These are phyloP conservation scores for Gossypium australe DNA, from an alignment of 345 rosid species.

Conservation along the genomic window DNA sequence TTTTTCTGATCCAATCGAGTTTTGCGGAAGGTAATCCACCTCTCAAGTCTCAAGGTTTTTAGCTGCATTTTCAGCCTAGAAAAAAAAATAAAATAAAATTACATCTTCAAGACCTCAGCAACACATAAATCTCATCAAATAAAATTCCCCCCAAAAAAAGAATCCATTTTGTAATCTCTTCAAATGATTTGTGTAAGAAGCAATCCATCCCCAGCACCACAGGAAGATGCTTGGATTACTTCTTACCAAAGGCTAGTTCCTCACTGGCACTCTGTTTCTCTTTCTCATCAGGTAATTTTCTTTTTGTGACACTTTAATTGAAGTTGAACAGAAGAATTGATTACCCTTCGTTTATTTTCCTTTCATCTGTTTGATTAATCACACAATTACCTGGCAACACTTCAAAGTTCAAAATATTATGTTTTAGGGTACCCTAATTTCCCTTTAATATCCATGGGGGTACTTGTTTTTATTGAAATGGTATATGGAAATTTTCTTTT, in stretches of 20 bases:
- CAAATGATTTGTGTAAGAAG: conserved; percentile 22
- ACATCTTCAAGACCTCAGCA: not conserved
- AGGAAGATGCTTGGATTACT: conserved; percentile 57
- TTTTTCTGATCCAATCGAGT: too few relatives aligned
- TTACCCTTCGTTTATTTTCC: not conserved
- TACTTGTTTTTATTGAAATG: conserved; percentile 6
- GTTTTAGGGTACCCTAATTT: not conserved
- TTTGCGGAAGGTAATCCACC: not conserved
- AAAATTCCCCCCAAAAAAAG: not conserved
- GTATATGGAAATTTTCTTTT: not conserved
- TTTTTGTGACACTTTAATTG: not conserved
- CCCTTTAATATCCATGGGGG: not conserved
- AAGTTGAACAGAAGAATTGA: not conserved
- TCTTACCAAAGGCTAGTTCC: conserved; percentile 45
- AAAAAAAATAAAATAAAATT: not conserved
- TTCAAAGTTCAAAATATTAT: not conserved
- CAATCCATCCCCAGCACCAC: conserved; percentile 28
- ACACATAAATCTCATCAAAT: not conserved
- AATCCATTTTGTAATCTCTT: not conserved
- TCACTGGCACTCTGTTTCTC: conserved; percentile 48
- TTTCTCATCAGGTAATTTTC: conserved; percentile 43
- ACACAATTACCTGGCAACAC: not conserved
- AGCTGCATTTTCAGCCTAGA: not conserved
- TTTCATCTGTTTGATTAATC: not conserved
- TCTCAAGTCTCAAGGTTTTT: not conserved